Conservation (phyloP, 805 yeast species). For the Spathaspora sp. region DNA sequence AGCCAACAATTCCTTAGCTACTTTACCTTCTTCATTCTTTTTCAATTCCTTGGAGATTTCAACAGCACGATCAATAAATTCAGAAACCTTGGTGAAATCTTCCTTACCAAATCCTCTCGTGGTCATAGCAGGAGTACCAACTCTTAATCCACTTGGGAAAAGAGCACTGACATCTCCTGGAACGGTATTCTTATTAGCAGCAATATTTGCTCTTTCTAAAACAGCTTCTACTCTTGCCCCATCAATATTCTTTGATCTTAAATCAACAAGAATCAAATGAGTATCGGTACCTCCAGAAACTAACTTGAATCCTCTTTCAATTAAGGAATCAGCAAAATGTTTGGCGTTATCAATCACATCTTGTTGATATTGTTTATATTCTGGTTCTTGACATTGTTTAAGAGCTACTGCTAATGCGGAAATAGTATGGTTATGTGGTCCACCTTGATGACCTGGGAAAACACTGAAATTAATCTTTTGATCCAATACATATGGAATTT, state of each 20-base stretch:
- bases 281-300: constrained; percentile 97
- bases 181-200: constrained; percentile 94
- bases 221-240: constrained; percentile 97
- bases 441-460: constrained; percentile 99
- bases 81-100: constrained; percentile 78
- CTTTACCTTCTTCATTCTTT: constrained; percentile 61
- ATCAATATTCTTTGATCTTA: constrained; percentile 86
- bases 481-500: constrained; percentile 86
- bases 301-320: constrained; percentile 67
- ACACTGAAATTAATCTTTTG: constrained; percentile 95
- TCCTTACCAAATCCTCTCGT: constrained; percentile 91
- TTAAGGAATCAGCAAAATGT: constrained; percentile 72
- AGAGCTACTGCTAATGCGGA: constrained; percentile 96
- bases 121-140: constrained; percentile 98
- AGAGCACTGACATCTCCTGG: constrained; percentile 97
- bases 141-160: constrained; percentile 95
- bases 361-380: constrained; percentile 84
- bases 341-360: constrained; percentile 88
- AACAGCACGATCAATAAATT: constrained; percentile 78
- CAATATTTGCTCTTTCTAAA: constrained; percentile 90
- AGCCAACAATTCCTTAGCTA: constrained; percentile 89
- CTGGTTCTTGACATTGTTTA: constrained; percentile 89
- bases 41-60: constrained; percentile 59
- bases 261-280: constrained; percentile 88
- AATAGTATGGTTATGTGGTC: constrained; percentile 99